Conservation (phyloP, 345 rosid genomes). For the Carallia pectinifolia region DNA sequence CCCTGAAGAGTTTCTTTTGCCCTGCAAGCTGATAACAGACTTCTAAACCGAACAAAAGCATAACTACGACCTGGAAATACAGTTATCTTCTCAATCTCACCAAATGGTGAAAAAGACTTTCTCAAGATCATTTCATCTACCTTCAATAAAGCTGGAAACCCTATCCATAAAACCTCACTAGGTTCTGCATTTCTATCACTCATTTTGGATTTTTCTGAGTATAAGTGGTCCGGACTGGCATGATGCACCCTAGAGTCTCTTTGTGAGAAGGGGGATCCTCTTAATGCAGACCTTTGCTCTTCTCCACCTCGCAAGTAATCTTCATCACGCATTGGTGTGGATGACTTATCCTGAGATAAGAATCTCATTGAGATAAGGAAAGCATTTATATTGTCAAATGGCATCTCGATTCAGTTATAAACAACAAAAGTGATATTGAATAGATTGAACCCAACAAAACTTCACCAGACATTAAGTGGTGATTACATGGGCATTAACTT, state of each 20-base stretch:
- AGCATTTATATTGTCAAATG: slow-evolving; percentile 17
- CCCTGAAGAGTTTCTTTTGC: slow-evolving; percentile 97
- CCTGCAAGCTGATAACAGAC: slow-evolving; percentile 59
- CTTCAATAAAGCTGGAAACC: slow-evolving; percentile 78
- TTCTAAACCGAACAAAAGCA: slow-evolving; percentile 84
- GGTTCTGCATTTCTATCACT: slow-evolving; percentile 70
- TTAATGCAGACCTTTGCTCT: slow-evolving; percentile 30
- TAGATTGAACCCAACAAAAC: neutral
- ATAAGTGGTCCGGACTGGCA: slow-evolving; percentile 58
- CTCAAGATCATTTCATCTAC: slow-evolving; percentile 77
- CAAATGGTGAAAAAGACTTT: slow-evolving; percentile 80
- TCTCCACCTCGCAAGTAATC: slow-evolving; percentile 53
- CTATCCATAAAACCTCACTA: slow-evolving; percentile 90
- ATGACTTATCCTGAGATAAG: slow-evolving; percentile 77
- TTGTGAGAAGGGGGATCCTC: slow-evolving; percentile 48
- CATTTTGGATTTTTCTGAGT: slow-evolving; percentile 51
- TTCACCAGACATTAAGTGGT: neutral
- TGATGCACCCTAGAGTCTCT: slow-evolving; percentile 60
- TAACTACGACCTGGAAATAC: slow-evolving; percentile 94
- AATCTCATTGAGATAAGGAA: slow-evolving; percentile 40
- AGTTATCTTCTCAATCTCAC: slow-evolving; percentile 80
- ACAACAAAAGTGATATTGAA: slow-evolving; percentile 6
- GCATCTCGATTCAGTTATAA: slow-evolving; percentile 3
- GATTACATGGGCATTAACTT: slow-evolving; percentile 6
- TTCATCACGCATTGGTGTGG: slow-evolving; percentile 46